Percentiles rank a stretch among this genome's conserved stretches.
phyloP scores from a whole-genome alignment of 345 rosid species.

The Kernera saxatilis region DNA sequence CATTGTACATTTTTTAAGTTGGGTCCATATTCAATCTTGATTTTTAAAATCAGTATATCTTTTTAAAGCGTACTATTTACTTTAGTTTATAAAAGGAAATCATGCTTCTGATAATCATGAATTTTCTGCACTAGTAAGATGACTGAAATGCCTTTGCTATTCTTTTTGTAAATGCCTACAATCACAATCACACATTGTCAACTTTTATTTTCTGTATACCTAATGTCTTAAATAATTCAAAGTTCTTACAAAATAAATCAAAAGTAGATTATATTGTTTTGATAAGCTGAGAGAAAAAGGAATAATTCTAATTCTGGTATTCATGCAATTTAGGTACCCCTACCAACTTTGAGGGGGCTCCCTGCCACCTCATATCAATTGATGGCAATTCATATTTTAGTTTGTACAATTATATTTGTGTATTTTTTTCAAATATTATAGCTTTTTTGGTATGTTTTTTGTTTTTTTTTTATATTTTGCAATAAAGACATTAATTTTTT shows the following conservation, averaged over 20 bases:
- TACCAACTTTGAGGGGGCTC: constrained; percentile 28
- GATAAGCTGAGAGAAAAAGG: background rate
- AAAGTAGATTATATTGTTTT: background rate
- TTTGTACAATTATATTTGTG: background rate
- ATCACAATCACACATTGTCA: constrained; percentile 8
- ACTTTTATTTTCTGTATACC: background rate
- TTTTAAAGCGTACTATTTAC: background rate
- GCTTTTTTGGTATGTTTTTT: background rate
- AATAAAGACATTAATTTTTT: background rate
- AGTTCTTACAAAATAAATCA: background rate
- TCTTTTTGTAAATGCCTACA: constrained; percentile 3
- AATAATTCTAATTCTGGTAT: constrained; percentile 20
- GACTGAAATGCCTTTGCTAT: background rate
- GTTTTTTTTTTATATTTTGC: background rate
- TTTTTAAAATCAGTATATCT: background rate
- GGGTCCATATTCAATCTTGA: background rate
- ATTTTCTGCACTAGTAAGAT: background rate
- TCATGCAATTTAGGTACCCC: constrained; percentile 16
- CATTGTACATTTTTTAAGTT: no score
- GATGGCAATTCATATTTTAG: constrained; percentile 7
- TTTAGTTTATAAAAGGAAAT: background rate
- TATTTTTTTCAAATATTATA: constrained; percentile 7
- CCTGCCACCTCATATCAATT: constrained; percentile 25
- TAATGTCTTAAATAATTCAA: background rate
- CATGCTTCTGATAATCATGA: background rate